phyloP scores from a whole-genome alignment of 2,329 filamentous ascomycete species.

The Mariannaea sp. region DNA sequence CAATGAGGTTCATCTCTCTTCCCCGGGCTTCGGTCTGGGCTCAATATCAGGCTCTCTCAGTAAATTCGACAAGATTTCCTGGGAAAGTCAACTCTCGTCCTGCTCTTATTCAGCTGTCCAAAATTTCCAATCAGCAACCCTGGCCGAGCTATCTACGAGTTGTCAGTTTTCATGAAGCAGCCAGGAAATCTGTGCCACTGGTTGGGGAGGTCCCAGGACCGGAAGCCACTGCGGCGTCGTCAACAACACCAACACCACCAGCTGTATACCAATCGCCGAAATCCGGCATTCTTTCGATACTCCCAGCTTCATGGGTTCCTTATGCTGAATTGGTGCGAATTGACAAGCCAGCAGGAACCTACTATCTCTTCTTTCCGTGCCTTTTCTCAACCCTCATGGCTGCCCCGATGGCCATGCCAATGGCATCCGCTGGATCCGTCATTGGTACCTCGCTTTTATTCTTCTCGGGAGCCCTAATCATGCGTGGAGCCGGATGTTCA shows the following conservation, averaged over 20 bases:
- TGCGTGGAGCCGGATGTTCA: slow-evolving; percentile 86
- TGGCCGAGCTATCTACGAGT: slow-evolving; percentile 24
- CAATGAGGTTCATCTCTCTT: slow-evolving; percentile 33
- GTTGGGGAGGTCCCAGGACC: slow-evolving; percentile 14
- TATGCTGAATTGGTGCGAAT: slow-evolving; percentile 83
- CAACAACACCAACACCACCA: too few relatives aligned
- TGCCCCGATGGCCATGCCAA: slow-evolving; percentile 68
- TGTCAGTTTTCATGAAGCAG: slow-evolving; percentile 35
- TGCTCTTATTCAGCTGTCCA: slow-evolving; percentile 13
- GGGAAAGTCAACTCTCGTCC: slow-evolving; percentile 16
- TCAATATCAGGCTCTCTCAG: slow-evolving; percentile 26
- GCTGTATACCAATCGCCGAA: slow-evolving; percentile 69
- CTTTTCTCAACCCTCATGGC: slow-evolving; percentile 83
- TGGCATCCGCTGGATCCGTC: slow-evolving; percentile 64
- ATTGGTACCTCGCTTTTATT: slow-evolving; percentile 71
- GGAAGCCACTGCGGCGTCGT: slow-evolving; percentile 1
- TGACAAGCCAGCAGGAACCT: slow-evolving; percentile 80
- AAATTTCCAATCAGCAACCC: slow-evolving; percentile 13
- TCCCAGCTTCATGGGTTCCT: slow-evolving; percentile 74
- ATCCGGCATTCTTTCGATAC: slow-evolving; percentile 69
- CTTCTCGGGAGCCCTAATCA: slow-evolving; percentile 76
- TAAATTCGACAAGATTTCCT: slow-evolving; percentile 15
- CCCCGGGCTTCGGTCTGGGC: slow-evolving; percentile 33
- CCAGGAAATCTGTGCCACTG: slow-evolving; percentile 24
- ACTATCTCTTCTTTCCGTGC: slow-evolving; percentile 86